A percentile compares a stretch with the other conserved stretches of the same genome.
Conservation (phyloP, 129 eudicot genomes). For the Pseudognaphalium luteoalbum region DNA sequence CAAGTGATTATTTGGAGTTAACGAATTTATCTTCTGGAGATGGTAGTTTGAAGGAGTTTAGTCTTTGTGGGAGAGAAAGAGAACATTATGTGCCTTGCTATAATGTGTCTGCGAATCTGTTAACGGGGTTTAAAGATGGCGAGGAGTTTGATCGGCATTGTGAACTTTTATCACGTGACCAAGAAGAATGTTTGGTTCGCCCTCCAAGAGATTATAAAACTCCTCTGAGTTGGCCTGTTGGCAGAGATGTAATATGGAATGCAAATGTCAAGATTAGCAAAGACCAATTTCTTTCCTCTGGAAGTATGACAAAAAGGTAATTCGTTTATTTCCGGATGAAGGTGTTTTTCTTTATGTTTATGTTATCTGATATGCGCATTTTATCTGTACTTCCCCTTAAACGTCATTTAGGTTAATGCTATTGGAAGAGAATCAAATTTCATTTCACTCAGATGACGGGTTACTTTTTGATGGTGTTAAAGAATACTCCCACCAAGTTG, state of each 20-base stretch:
- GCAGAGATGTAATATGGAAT: constrained; percentile 95
- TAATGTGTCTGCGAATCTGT: constrained; percentile 68
- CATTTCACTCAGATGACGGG: constrained; percentile 90
- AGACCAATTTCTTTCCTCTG: constrained; percentile 90
- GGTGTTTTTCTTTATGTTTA: background rate
- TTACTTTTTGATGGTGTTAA: constrained; percentile 81
- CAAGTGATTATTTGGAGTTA: constrained; percentile 76
- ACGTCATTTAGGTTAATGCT: constrained; percentile 67
- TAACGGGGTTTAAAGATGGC: constrained; percentile 68
- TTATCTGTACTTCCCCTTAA: too few relatives aligned
- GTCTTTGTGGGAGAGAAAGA: constrained; percentile 78
- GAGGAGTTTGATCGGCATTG: constrained; percentile 98
- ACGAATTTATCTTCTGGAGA: constrained; percentile 50
- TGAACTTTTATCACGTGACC: constrained; percentile 54
- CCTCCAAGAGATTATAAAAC: constrained; percentile 93
- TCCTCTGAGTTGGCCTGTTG: constrained; percentile 88
- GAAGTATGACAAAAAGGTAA: constrained; percentile 97
- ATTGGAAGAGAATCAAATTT: constrained; percentile 91
- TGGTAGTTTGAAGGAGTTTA: constrained; percentile 43
- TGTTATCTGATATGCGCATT: background rate
- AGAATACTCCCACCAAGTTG: constrained; percentile 88
- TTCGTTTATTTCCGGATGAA: background rate
- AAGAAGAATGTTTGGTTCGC: constrained; percentile 76
- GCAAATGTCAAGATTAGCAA: constrained; percentile 87
- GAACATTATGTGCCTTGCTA: constrained; percentile 95